Evolutionary conservation across 805 yeast species (phyloP).

Genomic region (Pichia pseudocactophila): DNA sequence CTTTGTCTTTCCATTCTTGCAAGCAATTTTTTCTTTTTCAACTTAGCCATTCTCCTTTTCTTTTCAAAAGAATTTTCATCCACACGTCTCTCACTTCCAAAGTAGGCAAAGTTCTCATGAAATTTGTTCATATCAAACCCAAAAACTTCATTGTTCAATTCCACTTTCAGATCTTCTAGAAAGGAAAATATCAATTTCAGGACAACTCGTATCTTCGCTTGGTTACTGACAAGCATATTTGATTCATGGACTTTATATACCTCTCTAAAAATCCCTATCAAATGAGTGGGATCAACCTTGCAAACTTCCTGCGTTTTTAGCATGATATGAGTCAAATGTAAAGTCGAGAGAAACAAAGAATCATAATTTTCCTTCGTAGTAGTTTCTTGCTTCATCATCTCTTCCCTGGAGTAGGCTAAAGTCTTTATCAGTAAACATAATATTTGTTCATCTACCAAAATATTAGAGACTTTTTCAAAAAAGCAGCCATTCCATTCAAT

Average conservation of each 20-base stretch:
- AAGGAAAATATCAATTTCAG: slow-evolving; percentile 2
- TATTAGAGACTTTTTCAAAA: slow-evolving; percentile 38
- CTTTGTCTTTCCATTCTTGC: slow-evolving; percentile 79
- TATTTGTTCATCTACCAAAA: slow-evolving; percentile 47
- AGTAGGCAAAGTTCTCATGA: not conserved
- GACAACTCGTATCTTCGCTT: slow-evolving; percentile 4
- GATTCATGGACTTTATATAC: slow-evolving; percentile 5
- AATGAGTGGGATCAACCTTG: slow-evolving; percentile 5
- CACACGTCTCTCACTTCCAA: slow-evolving; percentile 6
- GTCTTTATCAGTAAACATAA: slow-evolving; percentile 44
- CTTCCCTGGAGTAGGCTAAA: slow-evolving; percentile 29
- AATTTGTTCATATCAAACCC: slow-evolving; percentile 11
- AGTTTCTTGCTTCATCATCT: slow-evolving; percentile 10
- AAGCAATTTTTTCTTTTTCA: slow-evolving; percentile 60
- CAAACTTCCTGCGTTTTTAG: slow-evolving; percentile 7
- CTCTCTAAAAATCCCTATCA: slow-evolving; percentile 4
- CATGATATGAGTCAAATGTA: slow-evolving; percentile 65
- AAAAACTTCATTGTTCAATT: slow-evolving; percentile 3
- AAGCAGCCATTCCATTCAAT: slow-evolving; percentile 30
- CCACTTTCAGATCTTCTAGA: not conserved
- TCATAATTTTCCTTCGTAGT: slow-evolving; percentile 29
- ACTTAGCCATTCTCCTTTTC: slow-evolving; percentile 62
- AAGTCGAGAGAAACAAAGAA: slow-evolving; percentile 43
- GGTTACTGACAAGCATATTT: slow-evolving; percentile 2
- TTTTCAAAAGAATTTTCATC: slow-evolving; percentile 38